Conservation (phyloP, 345 rosid genomes). For the Camelina laxa region DNA sequence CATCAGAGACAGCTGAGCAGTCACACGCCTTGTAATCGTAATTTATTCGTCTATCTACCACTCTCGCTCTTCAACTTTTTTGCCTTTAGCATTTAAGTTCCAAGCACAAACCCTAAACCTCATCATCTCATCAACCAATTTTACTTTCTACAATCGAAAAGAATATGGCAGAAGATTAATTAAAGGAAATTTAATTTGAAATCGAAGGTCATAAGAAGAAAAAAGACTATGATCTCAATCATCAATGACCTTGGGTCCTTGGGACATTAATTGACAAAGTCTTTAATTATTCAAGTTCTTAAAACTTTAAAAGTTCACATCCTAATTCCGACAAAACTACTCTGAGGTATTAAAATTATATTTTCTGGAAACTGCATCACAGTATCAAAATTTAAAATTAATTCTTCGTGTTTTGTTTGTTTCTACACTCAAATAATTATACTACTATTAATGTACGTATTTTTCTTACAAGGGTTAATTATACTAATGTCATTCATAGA, state of each 20-base stretch:
- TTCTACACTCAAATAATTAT: constrained; percentile 26
- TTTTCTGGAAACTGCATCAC: constrained; percentile 30
- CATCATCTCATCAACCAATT: not conserved
- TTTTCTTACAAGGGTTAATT: not conserved
- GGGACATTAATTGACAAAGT: constrained; percentile 36
- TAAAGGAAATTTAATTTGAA: not conserved
- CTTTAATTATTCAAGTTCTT: constrained; percentile 34
- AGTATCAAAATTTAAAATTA: constrained; percentile 18
- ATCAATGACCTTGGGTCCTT: constrained; percentile 34
- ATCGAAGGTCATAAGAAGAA: constrained; percentile 8
- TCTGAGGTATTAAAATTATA: constrained; percentile 28
- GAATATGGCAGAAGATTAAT: not conserved
- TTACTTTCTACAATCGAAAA: not conserved
- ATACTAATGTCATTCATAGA: constrained; percentile 25
- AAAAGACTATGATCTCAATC: constrained; percentile 39
- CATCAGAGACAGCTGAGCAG: constrained; percentile 44
- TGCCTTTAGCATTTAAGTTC: constrained; percentile 26
- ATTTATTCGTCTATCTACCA: constrained; percentile 42
- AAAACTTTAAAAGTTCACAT: constrained; percentile 38
- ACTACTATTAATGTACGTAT: constrained; percentile 10
- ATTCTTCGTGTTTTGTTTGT: constrained; percentile 34
- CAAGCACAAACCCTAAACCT: constrained; percentile 43
- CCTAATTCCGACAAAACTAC: constrained; percentile 49
- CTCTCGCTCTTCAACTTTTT: not conserved
- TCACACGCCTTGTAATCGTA: constrained; percentile 44